phyloP scores from a whole-genome alignment of 176 grass and related monocot genomes.

The Echinochloa phyllopogon region DNA sequence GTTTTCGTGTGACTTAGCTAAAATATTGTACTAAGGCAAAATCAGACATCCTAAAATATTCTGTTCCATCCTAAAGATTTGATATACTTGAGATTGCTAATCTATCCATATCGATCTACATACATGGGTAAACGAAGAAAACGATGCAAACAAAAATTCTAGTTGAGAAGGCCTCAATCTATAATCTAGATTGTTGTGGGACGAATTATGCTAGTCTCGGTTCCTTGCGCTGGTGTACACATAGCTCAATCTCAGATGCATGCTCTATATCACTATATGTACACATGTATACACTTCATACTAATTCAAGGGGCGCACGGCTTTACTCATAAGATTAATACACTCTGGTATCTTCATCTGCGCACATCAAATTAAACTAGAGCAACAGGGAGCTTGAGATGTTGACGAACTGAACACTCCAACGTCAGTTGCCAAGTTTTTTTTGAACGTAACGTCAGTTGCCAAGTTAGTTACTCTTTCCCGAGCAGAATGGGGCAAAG shows the following conservation, averaged over 20 bases:
- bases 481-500: not conserved
- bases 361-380: slow-evolving; percentile 1
- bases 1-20: not conserved
- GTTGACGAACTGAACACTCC: slow-evolving; percentile 11
- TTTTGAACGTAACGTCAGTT: not conserved
- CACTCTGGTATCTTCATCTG: not conserved
- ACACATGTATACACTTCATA: not conserved
- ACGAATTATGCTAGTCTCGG: not conserved
- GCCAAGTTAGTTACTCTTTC: slow-evolving; percentile 19
- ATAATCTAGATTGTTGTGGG: no score
- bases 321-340: not conserved
- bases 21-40: no score
- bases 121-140: no score
- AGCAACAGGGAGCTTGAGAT: slow-evolving; percentile 5
- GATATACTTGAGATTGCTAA: no score
- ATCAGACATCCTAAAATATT: no score
- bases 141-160: no score
- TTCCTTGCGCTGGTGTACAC: not conserved
- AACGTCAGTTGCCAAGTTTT: not conserved
- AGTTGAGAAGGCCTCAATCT: no score
- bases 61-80: no score
- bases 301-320: not conserved
- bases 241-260: not conserved
- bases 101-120: no score
- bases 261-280: not conserved